Conservation (phyloP, 2,329 filamentous ascomycete genomes). For the Elsinoe fawcettii region DNA sequence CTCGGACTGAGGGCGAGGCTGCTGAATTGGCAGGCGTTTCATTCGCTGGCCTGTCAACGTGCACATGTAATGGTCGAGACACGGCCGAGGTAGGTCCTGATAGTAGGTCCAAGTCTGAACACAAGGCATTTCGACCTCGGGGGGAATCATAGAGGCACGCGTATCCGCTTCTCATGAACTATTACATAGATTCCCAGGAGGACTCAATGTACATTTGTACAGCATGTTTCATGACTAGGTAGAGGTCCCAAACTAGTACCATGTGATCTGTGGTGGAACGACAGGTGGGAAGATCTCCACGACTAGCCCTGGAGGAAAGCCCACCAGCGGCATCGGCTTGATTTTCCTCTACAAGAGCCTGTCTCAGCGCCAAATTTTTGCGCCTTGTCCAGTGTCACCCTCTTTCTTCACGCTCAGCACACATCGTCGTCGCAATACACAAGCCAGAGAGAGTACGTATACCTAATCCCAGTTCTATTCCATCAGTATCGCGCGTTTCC, state of each 20-base stretch:
- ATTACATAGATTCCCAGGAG: background rate
- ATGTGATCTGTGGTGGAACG: background rate
- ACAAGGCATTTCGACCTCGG: background rate
- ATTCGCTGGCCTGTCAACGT: constrained; percentile 4
- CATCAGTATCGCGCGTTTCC: background rate
- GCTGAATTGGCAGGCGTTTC: constrained; percentile 2
- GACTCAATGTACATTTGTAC: background rate
- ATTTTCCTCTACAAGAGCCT: background rate
- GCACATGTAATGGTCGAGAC: background rate
- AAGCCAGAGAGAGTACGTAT: constrained; percentile 4
- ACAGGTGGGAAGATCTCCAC: background rate
- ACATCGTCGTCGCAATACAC: background rate
- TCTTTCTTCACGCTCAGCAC: background rate
- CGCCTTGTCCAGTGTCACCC: background rate
- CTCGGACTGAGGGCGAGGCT: background rate
- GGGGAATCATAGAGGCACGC: background rate
- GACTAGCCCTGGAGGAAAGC: background rate
- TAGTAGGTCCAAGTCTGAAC: background rate
- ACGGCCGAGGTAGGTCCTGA: background rate
- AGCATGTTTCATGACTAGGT: constrained; percentile 3
- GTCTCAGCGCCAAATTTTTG: background rate
- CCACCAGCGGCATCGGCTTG: background rate
- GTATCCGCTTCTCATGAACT: background rate
- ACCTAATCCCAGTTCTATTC: background rate
- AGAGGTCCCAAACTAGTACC: background rate